Conservation (phyloP, 2,329 filamentous ascomycete species). For the Botrytis porri region DNA sequence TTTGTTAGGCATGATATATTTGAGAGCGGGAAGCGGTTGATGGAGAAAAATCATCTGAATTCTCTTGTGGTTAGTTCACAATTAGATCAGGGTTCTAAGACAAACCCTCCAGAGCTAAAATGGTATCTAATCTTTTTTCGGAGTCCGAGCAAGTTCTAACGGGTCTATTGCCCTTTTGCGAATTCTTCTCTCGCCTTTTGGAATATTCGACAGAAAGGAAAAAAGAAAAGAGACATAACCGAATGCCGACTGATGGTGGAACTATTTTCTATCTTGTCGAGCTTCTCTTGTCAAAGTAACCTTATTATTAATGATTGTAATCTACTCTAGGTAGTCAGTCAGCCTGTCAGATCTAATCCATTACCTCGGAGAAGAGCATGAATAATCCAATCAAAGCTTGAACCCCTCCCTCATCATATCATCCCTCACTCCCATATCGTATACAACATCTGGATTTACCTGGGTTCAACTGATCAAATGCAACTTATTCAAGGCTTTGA, state of each 20-base stretch:
- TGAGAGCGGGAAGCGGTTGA: slow-evolving; percentile 11
- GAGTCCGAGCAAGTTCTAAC: not conserved
- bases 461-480: slow-evolving; percentile 8
- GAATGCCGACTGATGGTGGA: not conserved
- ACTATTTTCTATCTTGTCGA: slow-evolving; percentile 5
- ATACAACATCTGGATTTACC: not conserved
- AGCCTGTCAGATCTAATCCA: slow-evolving; percentile 12
- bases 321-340: not conserved
- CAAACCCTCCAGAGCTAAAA: not conserved
- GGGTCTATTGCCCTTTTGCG: not conserved
- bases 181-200: not conserved
- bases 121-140: not conserved
- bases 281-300: not conserved
- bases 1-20: not conserved
- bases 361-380: slow-evolving; percentile 2
- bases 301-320: slow-evolving; percentile 1
- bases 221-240: not conserved
- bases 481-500: slow-evolving; percentile 6
- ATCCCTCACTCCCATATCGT: slow-evolving; percentile 9
- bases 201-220: slow-evolving; percentile 3
- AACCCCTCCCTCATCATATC: slow-evolving; percentile 8
- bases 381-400: slow-evolving; percentile 16
- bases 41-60: slow-evolving; percentile 14
- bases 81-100: slow-evolving; percentile 10
- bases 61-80: not conserved